Conservation (phyloP, 106 monocot genomes). For the Hemerocallis citrina region DNA sequence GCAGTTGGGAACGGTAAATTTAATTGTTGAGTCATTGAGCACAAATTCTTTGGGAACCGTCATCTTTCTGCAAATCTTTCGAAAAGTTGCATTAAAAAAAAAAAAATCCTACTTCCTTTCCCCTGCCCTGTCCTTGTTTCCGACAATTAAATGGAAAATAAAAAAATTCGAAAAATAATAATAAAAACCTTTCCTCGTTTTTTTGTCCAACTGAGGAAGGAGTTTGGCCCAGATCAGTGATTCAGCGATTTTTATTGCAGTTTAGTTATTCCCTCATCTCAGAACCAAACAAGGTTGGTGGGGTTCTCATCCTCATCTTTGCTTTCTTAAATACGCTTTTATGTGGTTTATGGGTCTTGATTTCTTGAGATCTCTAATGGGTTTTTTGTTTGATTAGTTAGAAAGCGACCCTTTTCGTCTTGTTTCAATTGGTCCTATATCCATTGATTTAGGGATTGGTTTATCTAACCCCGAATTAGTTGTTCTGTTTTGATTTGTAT, state of each 20-base stretch:
- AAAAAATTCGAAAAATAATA: background rate
- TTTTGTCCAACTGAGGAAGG: background rate
- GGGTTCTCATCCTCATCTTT: background rate
- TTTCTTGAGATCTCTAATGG: background rate
- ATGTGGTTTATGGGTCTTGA: background rate
- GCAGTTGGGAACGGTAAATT: too few species aligned
- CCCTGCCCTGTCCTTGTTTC: background rate
- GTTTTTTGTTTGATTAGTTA: background rate
- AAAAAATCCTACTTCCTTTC: background rate
- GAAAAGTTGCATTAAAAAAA: too few species aligned
- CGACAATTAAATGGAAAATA: background rate
- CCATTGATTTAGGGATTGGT: background rate
- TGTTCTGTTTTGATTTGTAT: background rate
- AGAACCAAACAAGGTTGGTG: constrained; percentile 12
- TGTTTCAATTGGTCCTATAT: background rate
- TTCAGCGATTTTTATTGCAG: background rate
- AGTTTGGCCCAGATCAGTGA: constrained; percentile 3
- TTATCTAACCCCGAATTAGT: background rate
- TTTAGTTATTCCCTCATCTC: background rate
- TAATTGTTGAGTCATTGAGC: too few species aligned
- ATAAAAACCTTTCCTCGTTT: background rate
- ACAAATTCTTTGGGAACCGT: too few species aligned
- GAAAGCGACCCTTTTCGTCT: background rate
- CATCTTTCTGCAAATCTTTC: too few species aligned
- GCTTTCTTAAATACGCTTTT: too few species aligned